Conservation (phyloP, 257 asterid species). For the Cruciata laevipes region DNA sequence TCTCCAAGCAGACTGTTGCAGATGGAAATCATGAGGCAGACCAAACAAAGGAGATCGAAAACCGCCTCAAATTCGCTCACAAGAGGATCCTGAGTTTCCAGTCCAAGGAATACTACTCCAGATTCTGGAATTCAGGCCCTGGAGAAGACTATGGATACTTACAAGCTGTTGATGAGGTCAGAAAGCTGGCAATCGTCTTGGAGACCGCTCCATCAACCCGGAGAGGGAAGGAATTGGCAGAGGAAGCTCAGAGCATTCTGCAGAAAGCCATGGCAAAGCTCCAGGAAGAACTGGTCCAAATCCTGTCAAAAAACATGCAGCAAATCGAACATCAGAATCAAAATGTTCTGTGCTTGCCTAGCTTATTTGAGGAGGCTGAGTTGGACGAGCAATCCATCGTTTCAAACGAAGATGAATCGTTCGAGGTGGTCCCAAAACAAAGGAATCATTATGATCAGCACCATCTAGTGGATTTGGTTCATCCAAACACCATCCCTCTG, state of each 20-base stretch:
- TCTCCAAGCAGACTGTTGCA: slow-evolving; percentile 29
- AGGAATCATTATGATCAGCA: slow-evolving; percentile 34
- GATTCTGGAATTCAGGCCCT: slow-evolving; percentile 41
- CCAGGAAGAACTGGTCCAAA: slow-evolving; percentile 38
- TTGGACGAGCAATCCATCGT: slow-evolving; percentile 32
- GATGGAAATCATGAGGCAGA: slow-evolving; percentile 19
- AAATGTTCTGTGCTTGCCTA: slow-evolving; percentile 14
- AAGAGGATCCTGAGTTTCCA: slow-evolving; percentile 31
- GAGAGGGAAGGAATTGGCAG: slow-evolving; percentile 25
- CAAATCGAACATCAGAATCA: slow-evolving; percentile 28
- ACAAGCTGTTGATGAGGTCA: slow-evolving; percentile 42
- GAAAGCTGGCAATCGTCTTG: slow-evolving; percentile 20
- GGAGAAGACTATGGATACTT: slow-evolving; percentile 27
- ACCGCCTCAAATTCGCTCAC: slow-evolving; percentile 31
- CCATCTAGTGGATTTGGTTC: slow-evolving; percentile 41
- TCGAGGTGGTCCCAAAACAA: slow-evolving; percentile 28
- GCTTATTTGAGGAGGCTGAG: slow-evolving; percentile 18
- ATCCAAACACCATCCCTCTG: slow-evolving; percentile 42
- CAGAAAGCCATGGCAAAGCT: slow-evolving; percentile 55
- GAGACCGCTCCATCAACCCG: slow-evolving; percentile 10
- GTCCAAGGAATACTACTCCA: slow-evolving; percentile 21
- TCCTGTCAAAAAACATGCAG: slow-evolving; percentile 40
- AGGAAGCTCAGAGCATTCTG: slow-evolving; percentile 33
- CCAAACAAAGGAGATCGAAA: slow-evolving; percentile 25
- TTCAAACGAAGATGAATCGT: slow-evolving; percentile 43